Base-by-base conservation (phyloP, 768 basidiomycete species). In the Roridomyces roridus region DNA sequence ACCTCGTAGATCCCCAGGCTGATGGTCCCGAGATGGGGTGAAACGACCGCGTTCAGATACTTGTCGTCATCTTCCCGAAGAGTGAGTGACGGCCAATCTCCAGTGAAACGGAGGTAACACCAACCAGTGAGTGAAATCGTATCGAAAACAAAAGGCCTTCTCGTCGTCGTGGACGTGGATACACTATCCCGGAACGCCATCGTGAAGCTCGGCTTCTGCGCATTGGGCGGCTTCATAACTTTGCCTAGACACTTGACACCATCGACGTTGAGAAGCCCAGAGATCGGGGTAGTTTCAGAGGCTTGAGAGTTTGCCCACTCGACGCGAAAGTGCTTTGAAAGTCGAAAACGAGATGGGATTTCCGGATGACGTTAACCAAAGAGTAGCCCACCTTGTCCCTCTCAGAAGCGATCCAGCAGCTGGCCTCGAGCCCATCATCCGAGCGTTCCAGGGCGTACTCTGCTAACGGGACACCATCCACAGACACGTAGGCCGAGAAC, bases 291-390 rank as follows among this genome's bases (percentile, higher is more conserved):
- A 35, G 10, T 5, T 21, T 1, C 2, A 4, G 21, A 31, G 1
- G 50, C 40, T 4, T 51, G 26, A 20, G 21, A 23, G n/a, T 57
- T 23, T 14, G n/a, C 41, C n/a, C 24, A 18, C n/a, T 46, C 7
- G 15, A 57, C 28, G 7, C 36, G 11, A 10, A 57, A 57, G 17
- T 46, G 23, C 56, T 57, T n/a, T n/a, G n/a, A n/a, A n/a, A n/a
- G n/a, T n/a, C n/a, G n/a, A n/a, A n/a, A n/a, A n/a, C n/a, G n/a
- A n/a, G n/a, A n/a, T n/a, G n/a, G n/a, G n/a, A n/a, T n/a, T n/a
- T n/a, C n/a, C n/a, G n/a, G n/a, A n/a, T n/a, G n/a, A n/a, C n/a
- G n/a, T n/a, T n/a, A n/a, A n/a, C n/a, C n/a, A n/a, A n/a, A n/a
- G n/a, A n/a, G n/a, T n/a, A n/a, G n/a, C n/a, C n/a, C n/a, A n/a